A percentile compares a stretch with the other conserved stretches of the same genome.
These are phyloP conservation scores for Physcomitrellopsis africana DNA, from an alignment of 225 moss, liverwort and hornwort species.

Conservation along the genomic window DNA sequence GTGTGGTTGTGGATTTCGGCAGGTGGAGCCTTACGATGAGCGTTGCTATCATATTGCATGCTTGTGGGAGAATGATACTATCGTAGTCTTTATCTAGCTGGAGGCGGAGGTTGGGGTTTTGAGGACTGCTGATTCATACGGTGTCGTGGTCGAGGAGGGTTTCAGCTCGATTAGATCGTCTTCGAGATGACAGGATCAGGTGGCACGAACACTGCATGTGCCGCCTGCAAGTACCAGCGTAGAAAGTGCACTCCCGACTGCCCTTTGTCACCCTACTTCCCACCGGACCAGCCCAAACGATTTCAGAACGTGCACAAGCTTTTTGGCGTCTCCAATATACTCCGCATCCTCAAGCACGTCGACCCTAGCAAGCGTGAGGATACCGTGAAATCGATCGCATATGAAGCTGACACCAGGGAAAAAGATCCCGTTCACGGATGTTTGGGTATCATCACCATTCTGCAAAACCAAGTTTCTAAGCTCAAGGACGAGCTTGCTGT, in stretches of 20 bases:
- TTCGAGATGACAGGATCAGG: slow-evolving; percentile 47
- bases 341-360: slow-evolving; percentile 73
- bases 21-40: neutral
- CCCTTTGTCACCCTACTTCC: slow-evolving; percentile 73
- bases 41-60: neutral
- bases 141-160: slow-evolving; percentile 5
- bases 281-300: slow-evolving; percentile 71
- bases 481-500: slow-evolving; percentile 58
- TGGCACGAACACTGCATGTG: slow-evolving; percentile 62
- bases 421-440: slow-evolving; percentile 76
- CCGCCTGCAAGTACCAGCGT: slow-evolving; percentile 73
- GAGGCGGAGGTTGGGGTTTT: neutral
- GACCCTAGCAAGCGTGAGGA: slow-evolving; percentile 64
- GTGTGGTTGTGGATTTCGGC: no score
- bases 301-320: slow-evolving; percentile 75
- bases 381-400: slow-evolving; percentile 65
- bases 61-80: neutral
- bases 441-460: slow-evolving; percentile 58
- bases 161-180: neutral
- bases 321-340: slow-evolving; percentile 73
- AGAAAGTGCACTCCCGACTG: slow-evolving; percentile 74
- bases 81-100: neutral
- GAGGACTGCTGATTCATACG: neutral
- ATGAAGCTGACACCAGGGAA: slow-evolving; percentile 70
- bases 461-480: slow-evolving; percentile 62